Base-by-base conservation (phyloP, 2,329 filamentous ascomycete species). In the Diplodia seriata region DNA sequence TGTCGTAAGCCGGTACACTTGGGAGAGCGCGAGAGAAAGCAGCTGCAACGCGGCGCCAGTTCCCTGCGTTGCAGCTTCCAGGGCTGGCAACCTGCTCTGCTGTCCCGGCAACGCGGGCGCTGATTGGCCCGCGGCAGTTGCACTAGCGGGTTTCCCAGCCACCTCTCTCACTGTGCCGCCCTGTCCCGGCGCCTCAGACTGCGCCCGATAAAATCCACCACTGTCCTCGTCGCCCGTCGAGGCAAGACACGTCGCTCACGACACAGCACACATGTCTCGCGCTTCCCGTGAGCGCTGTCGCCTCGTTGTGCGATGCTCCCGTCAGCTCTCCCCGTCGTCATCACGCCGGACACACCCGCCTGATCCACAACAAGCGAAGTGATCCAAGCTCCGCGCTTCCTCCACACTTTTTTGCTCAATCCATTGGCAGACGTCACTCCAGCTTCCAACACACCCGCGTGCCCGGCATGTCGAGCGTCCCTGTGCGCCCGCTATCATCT, bases 41-140 rank as follows among this genome's bases (percentile, higher is more conserved):
- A 62, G 57, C 57, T 62, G 57, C 55, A 59, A 26, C 54, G 55
- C 26, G 36, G 55, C 43, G 55, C 38, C 40, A 40, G 47, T 62
- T 63, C 59, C 59, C 47, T 63, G 59, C 59, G 47, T 63, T 63
- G 59, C 59, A 63, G 59, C 59, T 63, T 63, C 59, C 59, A 26
- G 59, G 59, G 59, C 59, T 63, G 59, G 59, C 43, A 33, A 11
- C 57, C 40, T 62, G 57, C 57, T 50, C 54, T 50, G 57, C 57
- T 62, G 57, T 40, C 57, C 57, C 43, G 50, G 57, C 57, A 62
- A 62, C 57, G 43, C 18, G 4, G 12, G 18, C 31, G 18, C 47
- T 26, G 20, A 51, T 51, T 63, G 43, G 59, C 59, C 38, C 15
- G 31, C n/a, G 11, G 12, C 47, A 3, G 26, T 0, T 4, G 36